Base-by-base conservation (phyloP, 2,329 filamentous ascomycete genomes). In the Botrytis cinerea region DNA sequence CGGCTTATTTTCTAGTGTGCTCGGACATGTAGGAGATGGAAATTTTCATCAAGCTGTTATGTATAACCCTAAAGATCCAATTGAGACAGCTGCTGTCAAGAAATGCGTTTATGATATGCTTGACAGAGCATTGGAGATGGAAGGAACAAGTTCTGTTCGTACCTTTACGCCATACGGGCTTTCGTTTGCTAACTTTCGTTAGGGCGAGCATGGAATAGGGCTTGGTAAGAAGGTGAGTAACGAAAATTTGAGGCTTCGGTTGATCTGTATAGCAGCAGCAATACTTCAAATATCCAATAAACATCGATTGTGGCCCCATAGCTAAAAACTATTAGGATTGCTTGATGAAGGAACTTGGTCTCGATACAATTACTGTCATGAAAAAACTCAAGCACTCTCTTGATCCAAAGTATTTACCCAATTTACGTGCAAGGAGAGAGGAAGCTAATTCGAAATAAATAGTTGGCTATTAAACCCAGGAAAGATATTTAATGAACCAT, bases 21-120 rank as follows among this genome's bases (percentile, higher is more conserved):
- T 97, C 2, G 94, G 94, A 8, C 94, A 97, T 80, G 91, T 97
- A 72, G 94, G 94, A 22, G 94, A 97, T 80, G 94, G 94, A 59
- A 97, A 97, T 82, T 97, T 97, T 84, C 94, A 97, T 81, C 91
- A 94, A 81, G 93, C 91, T 79, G 95, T 98, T 82, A 92, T 97
- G 84, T 97, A 97, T 81, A 89, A 95, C 82, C 88, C 88, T n/a
- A 86, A 86, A 40, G 86, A 94, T 74, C 87, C 89, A 7, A 87
- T 85, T 28, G 92, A 97, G 82, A 87, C 88, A 70, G 90, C 86
- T 51, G 91, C 91, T 75, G 93, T 96, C 2, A 92, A 95, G 79
- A 87, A 86, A 72, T 93, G 92, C 75, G 93, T 97, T 54, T 89
- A 95, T 79, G 91, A 93, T 77, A 97, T 97, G 94, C 93, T 97